Evolutionary conservation across 2,329 filamentous ascomycete species (phyloP).

Genomic region (Mollisia scopiformis): DNA sequence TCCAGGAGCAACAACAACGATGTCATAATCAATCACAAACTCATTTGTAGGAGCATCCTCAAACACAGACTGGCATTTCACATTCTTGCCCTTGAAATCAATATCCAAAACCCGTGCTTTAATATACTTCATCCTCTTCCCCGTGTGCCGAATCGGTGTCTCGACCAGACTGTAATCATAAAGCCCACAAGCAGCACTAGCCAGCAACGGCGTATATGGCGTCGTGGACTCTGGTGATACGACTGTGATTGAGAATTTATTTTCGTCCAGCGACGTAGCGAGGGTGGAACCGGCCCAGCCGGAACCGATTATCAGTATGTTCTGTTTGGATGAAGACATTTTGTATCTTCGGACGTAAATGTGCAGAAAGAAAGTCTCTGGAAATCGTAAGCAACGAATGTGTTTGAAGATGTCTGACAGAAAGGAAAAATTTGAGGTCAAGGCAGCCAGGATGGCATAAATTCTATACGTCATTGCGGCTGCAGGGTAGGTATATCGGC

Average conservation of each 20-base stretch:
- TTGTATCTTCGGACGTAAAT: not conserved
- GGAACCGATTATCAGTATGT: not conserved
- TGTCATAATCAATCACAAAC: conserved; percentile 45
- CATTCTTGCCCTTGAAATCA: conserved; percentile 39
- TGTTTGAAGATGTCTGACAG: no score
- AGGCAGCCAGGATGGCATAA: not conserved
- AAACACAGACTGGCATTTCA: conserved; percentile 42
- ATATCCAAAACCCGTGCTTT: conserved; percentile 45
- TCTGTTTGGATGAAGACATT: not conserved
- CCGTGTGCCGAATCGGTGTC: conserved; percentile 44
- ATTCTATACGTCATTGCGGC: not conserved
- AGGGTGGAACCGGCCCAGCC: not conserved
- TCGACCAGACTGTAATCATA: conserved; percentile 48
- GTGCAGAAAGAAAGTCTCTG: not conserved
- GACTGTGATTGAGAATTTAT: not conserved
- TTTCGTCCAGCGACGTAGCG: not conserved
- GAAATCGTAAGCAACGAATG: not conserved
- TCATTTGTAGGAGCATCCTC: conserved; percentile 31
- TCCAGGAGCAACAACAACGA: conserved; percentile 45
- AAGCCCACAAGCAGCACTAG: conserved; percentile 46
- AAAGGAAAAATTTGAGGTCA: not conserved
- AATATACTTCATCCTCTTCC: conserved; percentile 38
- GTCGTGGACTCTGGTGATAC: not conserved
- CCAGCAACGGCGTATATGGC: conserved; percentile 13
- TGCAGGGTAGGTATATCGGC: not conserved